Conservation (phyloP, 768 basidiomycete species). For the Amanita phalloides region DNA sequence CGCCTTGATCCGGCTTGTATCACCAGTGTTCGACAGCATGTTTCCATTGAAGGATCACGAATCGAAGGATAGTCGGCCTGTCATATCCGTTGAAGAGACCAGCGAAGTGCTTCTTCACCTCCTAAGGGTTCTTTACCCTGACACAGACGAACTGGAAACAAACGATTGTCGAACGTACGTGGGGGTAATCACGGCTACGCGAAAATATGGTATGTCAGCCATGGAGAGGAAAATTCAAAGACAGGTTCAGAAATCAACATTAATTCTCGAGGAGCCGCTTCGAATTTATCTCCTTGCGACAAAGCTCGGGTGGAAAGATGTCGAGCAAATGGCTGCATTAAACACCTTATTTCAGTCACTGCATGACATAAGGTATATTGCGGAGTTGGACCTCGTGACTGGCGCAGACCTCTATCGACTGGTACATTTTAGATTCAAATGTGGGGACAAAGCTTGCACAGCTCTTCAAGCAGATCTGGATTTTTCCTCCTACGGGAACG, state of each 20-base stretch:
- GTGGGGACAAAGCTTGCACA: background rate
- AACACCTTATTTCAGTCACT: background rate
- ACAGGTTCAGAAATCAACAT: background rate
- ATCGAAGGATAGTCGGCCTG: constrained; percentile 2
- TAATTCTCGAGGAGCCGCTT: background rate
- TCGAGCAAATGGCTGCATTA: background rate
- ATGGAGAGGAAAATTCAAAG: background rate
- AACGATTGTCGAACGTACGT: background rate
- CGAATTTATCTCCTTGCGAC: background rate
- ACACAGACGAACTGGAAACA: background rate
- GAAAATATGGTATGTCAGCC: background rate
- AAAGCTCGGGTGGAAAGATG: background rate
- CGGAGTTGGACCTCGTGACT: background rate
- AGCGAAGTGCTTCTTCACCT: constrained; percentile 4
- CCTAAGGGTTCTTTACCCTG: constrained; percentile 5
- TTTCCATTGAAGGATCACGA: constrained; percentile 10
- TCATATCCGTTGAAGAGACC: constrained; percentile 9
- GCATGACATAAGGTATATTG: background rate
- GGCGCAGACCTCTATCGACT: background rate
- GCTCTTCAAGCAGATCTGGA: background rate
- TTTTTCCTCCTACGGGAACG: background rate
- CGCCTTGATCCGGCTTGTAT: constrained; percentile 16
- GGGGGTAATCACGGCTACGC: background rate
- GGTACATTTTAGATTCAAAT: background rate
- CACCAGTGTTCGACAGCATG: constrained; percentile 22